Percentiles rank a stretch among this genome's conserved stretches.
Evolutionary conservation across 2,329 filamentous ascomycete species (phyloP).

Genomic region (Aspergillus sp.): DNA sequence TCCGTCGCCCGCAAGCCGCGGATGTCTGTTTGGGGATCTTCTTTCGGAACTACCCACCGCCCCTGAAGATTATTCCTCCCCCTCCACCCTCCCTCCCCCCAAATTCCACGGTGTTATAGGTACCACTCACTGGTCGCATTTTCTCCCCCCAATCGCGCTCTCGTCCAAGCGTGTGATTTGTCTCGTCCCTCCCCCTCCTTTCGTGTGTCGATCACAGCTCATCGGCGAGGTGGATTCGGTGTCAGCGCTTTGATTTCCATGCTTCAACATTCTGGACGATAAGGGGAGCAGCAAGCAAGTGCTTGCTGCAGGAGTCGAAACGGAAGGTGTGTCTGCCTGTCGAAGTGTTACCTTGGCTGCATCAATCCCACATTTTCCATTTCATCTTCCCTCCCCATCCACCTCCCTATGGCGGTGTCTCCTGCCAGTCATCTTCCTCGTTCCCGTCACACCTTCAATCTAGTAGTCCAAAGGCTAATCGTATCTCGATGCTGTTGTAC

Average conservation of each 20-base stretch:
- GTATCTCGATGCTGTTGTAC: slow-evolving; percentile 13
- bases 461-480: slow-evolving; percentile 18
- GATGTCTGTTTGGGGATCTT: slow-evolving; percentile 13
- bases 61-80: slow-evolving; percentile 21
- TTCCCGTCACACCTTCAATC: not conserved
- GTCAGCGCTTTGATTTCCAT: slow-evolving; percentile 42
- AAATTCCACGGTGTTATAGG: slow-evolving; percentile 5
- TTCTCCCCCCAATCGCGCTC: slow-evolving; percentile 1
- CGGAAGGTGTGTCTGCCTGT: slow-evolving; percentile 43
- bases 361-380: slow-evolving; percentile 5
- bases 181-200: slow-evolving; percentile 15
- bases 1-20: slow-evolving; percentile 2
- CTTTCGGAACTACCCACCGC: slow-evolving; percentile 12
- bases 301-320: slow-evolving; percentile 51
- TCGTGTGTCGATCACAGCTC: slow-evolving; percentile 26
- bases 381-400: slow-evolving; percentile 1
- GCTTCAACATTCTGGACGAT: slow-evolving; percentile 49
- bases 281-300: slow-evolving; percentile 50
- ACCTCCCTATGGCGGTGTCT: not conserved
- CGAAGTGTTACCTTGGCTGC: slow-evolving; percentile 11
- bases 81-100: not conserved
- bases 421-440: not conserved
- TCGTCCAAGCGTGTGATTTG: slow-evolving; percentile 13
- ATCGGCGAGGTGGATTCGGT: slow-evolving; percentile 32
- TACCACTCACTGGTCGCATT: not conserved